A percentile compares a stretch with the other conserved stretches of the same genome.
Conservation (phyloP, 768 basidiomycete species). For the Tulasnella calospora region DNA sequence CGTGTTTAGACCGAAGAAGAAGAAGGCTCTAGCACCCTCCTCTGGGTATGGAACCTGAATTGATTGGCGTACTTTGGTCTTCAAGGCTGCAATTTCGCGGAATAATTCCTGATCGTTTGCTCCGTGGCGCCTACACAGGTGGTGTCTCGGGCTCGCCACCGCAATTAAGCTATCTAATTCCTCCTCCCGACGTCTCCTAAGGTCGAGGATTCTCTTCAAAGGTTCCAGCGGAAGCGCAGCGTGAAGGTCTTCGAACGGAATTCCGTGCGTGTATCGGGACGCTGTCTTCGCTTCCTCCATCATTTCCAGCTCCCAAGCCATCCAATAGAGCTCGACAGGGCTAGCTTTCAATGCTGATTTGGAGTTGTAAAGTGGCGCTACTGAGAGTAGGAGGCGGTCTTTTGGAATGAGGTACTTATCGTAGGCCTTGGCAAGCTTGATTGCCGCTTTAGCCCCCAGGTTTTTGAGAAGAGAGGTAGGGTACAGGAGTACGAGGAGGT, state of each 20-base stretch:
- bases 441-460: too few relatives aligned
- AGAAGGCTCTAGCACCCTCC: not conserved
- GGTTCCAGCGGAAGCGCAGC: too few relatives aligned
- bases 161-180: too few relatives aligned
- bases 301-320: not conserved
- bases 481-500: not conserved
- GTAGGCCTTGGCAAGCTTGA: constrained; percentile 1
- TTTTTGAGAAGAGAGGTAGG: not conserved
- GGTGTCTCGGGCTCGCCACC: not conserved
- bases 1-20: not conserved
- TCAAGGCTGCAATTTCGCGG: not conserved
- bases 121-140: not conserved
- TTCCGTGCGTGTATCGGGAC: not conserved
- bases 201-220: too few relatives aligned
- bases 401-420: constrained; percentile 10
- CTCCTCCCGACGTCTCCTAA: too few relatives aligned
- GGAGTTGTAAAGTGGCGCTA: not conserved
- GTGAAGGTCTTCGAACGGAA: too few relatives aligned
- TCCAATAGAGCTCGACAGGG: not conserved
- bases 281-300: not conserved
- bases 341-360: not conserved
- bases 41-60: not conserved
- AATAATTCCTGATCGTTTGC: not conserved
- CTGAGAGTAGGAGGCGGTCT: not conserved
- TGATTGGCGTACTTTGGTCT: not conserved